A percentile compares a stretch with the other conserved stretches of the same genome.
Conservation (phyloP, 495 filamentous ascomycete genomes). For the Mycothermus thermophilus region DNA sequence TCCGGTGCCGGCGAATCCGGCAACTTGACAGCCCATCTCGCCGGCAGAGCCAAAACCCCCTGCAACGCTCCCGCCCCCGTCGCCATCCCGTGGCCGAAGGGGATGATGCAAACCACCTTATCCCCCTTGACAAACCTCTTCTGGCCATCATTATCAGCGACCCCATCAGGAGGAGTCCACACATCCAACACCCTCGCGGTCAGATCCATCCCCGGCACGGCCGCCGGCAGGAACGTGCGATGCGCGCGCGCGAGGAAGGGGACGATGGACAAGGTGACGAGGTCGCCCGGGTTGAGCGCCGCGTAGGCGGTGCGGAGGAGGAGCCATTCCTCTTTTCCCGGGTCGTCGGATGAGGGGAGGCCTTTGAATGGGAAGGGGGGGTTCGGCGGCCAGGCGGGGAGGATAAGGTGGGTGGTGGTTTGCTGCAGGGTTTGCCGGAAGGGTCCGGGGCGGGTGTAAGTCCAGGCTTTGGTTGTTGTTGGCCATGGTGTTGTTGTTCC, state of each 20-base stretch:
- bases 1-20: too few relatives aligned
- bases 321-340: constrained; percentile 13
- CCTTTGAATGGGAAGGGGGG: constrained; percentile 11
- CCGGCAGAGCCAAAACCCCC: constrained; percentile 19
- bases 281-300: constrained; percentile 28
- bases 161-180: constrained; percentile 3
- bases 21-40: constrained; percentile 12
- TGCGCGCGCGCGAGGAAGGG: constrained; percentile 20
- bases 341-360: background rate
- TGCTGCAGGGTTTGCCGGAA: constrained; percentile 10
- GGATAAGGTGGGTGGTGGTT: constrained; percentile 11
- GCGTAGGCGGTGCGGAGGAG: constrained; percentile 25
- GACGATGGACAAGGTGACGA: constrained; percentile 20
- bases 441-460: constrained; percentile 7
- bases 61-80: constrained; percentile 23
- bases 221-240: constrained; percentile 10
- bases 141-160: background rate
- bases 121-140: constrained; percentile 14
- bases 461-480: constrained; percentile 13
- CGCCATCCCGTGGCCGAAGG: constrained; percentile 13
- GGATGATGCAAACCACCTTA: constrained; percentile 19
- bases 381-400: constrained; percentile 9
- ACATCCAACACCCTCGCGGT: constrained; percentile 18
- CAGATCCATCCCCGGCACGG: constrained; percentile 27
- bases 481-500: constrained; percentile 1